Base-by-base conservation (phyloP, 352 stramenopile species). In the Phytophthora sp. region DNA sequence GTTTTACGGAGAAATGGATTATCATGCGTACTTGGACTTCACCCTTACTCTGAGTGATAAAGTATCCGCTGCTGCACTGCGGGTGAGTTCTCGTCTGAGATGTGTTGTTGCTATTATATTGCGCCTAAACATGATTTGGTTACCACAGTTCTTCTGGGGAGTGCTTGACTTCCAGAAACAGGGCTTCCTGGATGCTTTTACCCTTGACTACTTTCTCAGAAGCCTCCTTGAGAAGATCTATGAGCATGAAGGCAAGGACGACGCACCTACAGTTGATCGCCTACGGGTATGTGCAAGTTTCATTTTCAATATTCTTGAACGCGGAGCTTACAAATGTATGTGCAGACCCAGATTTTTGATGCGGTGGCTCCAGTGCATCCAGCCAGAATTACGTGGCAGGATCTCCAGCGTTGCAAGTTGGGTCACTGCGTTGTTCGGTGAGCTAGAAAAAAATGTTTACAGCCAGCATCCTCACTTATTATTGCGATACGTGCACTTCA, bases 161-260 rank as follows among this genome's bases (percentile, higher is more conserved):
- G 68, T 88, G n/a, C 71, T 91, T 8, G 80, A 91, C 49, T 73
- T 88, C 39, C 79, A 88, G 6, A 88, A 88, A 23, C 82, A 88
- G 28, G 76, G 78, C 2, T 89, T 75, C 54, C 50, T 91, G 18
- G 79, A 89, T 38, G 66, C 66, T 5, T 87, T 87, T 62, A 82
- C 77, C 10, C 44, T 91, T 42, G 79, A 90, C 34, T 84, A 71
- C 26, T 91, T 90, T 42, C 45, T 89, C 17, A 60, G 74, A n/a
- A 83, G 85, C 30, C 46, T 89, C 10, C 60, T 81, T 4, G 50
- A 67, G n/a, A 88, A 88, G 49, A 79, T 85, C 26, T 34, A 46
- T 9, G 48, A 21, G 0, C 67, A 79, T 26, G 59, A 74, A 43
- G 53, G 46, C 26, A 50, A 66, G 3, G 62, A 77, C 3, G 68